Evolutionary conservation across 805 yeast species (phyloP).

Genomic region (Hanseniaspora mollemarum): DNA sequence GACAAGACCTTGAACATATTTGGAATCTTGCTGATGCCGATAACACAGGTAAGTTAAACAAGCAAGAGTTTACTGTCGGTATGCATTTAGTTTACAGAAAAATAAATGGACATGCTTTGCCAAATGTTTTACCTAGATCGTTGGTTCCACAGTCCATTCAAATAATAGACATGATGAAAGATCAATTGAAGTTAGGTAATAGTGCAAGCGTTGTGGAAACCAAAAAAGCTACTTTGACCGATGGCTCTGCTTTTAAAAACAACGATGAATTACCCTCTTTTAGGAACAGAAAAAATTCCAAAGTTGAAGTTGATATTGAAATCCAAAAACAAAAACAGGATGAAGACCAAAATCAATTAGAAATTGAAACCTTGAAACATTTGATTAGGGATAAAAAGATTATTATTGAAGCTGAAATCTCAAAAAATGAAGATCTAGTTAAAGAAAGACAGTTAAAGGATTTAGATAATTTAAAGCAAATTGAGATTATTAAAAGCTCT

Average conservation of each 20-base stretch:
- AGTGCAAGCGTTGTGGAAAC: conserved; percentile 14
- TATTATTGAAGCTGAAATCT: conserved; percentile 38
- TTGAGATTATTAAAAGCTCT: conserved; percentile 52
- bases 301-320: conserved; percentile 18
- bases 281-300: conserved; percentile 43
- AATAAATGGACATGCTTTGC: conserved; percentile 78
- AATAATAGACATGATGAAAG: conserved; percentile 62
- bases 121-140: conserved; percentile 73
- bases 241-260: conserved; percentile 51
- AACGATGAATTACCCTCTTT: conserved; percentile 66
- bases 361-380: conserved; percentile 47
- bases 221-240: conserved; percentile 19
- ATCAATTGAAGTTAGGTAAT: conserved; percentile 28
- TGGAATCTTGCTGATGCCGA: conserved; percentile 83
- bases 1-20: conserved; percentile 76
- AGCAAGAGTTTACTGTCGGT: conserved; percentile 89
- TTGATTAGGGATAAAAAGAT: conserved; percentile 61
- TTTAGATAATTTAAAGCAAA: conserved; percentile 40
- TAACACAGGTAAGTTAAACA: conserved; percentile 70
- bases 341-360: conserved; percentile 21
- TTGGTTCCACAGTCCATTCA: conserved; percentile 77
- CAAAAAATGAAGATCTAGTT: conserved; percentile 30
- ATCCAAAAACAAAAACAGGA: conserved; percentile 16
- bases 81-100: conserved; percentile 93
- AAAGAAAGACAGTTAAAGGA: conserved; percentile 25